Conservation (phyloP, 805 yeast species). For the Lachancea mirantina region DNA sequence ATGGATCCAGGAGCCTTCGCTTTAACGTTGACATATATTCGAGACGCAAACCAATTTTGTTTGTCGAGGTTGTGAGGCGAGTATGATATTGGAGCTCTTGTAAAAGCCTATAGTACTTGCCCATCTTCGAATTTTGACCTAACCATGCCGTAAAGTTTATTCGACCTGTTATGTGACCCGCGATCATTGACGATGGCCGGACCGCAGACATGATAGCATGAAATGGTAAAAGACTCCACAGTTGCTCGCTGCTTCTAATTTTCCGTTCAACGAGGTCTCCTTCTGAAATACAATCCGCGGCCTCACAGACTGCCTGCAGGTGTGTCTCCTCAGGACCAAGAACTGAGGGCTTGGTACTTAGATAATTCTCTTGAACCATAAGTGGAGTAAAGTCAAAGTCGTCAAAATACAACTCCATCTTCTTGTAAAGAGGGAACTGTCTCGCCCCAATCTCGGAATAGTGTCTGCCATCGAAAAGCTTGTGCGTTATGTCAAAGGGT, state of each 20-base stretch:
- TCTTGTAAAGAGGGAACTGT: constrained; percentile 62
- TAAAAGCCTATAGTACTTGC: constrained; percentile 68
- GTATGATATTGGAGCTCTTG: constrained; percentile 89
- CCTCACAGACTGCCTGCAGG: constrained; percentile 58
- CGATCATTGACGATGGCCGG: constrained; percentile 64
- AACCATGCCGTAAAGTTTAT: constrained; percentile 78
- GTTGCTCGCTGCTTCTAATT: constrained; percentile 87
- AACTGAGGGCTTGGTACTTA: constrained; percentile 52
- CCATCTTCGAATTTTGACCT: constrained; percentile 81
- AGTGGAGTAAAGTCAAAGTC: constrained; percentile 92
- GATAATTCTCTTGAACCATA: constrained; percentile 93
- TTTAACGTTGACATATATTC: constrained; percentile 66
- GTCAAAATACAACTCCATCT: constrained; percentile 83
- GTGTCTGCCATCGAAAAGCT: constrained; percentile 52
- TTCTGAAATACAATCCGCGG: constrained; percentile 81
- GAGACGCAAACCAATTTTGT: constrained; percentile 64
- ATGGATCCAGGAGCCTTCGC: constrained; percentile 50
- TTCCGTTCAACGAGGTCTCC: constrained; percentile 74
- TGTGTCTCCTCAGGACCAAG: constrained; percentile 42
- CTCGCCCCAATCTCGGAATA: constrained; percentile 41
- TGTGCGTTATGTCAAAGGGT: constrained; percentile 83
- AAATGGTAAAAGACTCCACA: constrained; percentile 88
- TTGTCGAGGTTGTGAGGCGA: constrained; percentile 70
- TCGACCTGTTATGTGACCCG: constrained; percentile 64
- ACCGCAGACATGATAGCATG: constrained; percentile 86